Evolutionary conservation across 805 yeast genomes (phyloP), one percentile per base, ranked within the genome.

Genomic region (Blastobotrys mokoenaii): DNA sequence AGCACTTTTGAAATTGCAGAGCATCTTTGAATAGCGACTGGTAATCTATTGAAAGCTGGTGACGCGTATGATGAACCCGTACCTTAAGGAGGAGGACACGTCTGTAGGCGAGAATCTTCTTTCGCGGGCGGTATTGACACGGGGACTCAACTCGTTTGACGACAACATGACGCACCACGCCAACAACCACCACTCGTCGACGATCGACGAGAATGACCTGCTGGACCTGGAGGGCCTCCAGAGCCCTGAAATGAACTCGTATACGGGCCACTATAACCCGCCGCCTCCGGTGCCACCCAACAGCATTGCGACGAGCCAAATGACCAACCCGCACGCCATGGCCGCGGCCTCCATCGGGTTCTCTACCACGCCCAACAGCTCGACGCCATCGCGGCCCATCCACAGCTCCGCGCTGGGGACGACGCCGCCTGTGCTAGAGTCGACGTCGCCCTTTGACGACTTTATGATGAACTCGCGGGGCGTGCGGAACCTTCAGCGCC

Each of bases 371-470:
- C 27, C 27, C 27, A 22, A 22, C 27, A 31, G 45, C 20, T 35
- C 44, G 6, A 38, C 41, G 8, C 46, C 46, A 8, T 38, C 38
- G 36, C 33, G 34, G 5, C 41, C 31, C 11, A 39, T 30, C 18
- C 12, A 43, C 17, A 14, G 25, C 14, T 17, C 32, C 3, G 17
- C 33, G 15, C 34, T 39, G 15, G 55, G 58, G 8, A 47, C 53
- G 25, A 53, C 61, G 11, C 58, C 62, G 17, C 58, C 62, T 1
- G 42, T 56, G 7, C 54, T 56, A 18, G 53, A 44, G 35, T 52
- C 59, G 11, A 46, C 60, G 27, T 57, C 62, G 10, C 62, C 64
- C 18, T 58, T 58, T 43, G 59, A 60, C 44, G 59, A 55, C 38
- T 57, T 53, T 39, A 47, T 49, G 54, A 45, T 45, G 29, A 41